Evolutionary conservation across 2,329 filamentous ascomycete species (phyloP).

Genomic region (Zarea fungicola): DNA sequence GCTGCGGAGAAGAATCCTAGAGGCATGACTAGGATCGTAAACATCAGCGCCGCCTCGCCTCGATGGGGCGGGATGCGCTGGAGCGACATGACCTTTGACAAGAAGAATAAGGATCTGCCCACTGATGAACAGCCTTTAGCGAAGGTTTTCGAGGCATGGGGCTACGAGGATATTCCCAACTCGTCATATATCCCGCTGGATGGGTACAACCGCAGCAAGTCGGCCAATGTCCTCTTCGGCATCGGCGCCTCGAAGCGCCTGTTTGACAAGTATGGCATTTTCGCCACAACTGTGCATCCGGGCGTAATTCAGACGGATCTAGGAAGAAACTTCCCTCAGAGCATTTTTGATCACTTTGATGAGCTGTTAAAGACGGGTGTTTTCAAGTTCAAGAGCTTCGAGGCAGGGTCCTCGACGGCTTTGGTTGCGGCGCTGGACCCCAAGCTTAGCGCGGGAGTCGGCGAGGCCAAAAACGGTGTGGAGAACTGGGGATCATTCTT

Average conservation of each 20-base stretch:
- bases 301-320: slow-evolving; percentile 30
- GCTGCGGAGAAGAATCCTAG: slow-evolving; percentile 22
- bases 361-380: slow-evolving; percentile 12
- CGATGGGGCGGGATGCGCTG: slow-evolving; percentile 33
- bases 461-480: slow-evolving; percentile 13
- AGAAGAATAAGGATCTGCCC: slow-evolving; percentile 20
- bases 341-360: slow-evolving; percentile 16
- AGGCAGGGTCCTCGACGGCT: slow-evolving; percentile 26
- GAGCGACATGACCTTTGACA: slow-evolving; percentile 39
- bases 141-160: slow-evolving; percentile 15
- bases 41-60: slow-evolving; percentile 38
- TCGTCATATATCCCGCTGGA: slow-evolving; percentile 20
- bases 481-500: slow-evolving; percentile 27
- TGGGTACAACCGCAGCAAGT: slow-evolving; percentile 25
- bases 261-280: slow-evolving; percentile 27
- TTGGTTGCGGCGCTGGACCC: slow-evolving; percentile 30
- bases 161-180: slow-evolving; percentile 16
- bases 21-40: slow-evolving; percentile 34
- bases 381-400: slow-evolving; percentile 21
- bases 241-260: slow-evolving; percentile 20
- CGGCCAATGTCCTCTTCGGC: slow-evolving; percentile 24
- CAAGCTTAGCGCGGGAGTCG: slow-evolving; percentile 12
- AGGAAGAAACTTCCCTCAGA: slow-evolving; percentile 17
- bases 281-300: slow-evolving; percentile 27
- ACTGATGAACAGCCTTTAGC: slow-evolving; percentile 16